phyloP scores from a whole-genome alignment of 371 early-diverging fungal genomes.

The Chytridium lagenaria region DNA sequence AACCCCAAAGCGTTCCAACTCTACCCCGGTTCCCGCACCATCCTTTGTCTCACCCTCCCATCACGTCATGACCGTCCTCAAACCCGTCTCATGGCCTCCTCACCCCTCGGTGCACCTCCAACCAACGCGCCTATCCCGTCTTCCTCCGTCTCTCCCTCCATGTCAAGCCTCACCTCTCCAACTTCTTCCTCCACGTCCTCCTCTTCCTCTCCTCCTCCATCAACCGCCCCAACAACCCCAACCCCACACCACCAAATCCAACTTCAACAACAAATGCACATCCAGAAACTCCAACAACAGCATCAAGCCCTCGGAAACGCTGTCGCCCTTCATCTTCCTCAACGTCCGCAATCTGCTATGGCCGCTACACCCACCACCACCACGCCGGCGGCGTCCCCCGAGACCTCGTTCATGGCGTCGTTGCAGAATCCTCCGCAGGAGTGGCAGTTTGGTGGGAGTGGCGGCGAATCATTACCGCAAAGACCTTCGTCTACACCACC shows the following conservation, averaged over 20 bases:
- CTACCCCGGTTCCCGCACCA: not conserved
- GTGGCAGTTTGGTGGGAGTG: no score
- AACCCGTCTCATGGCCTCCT: not conserved
- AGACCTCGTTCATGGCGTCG: no score
- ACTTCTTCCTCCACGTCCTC: not conserved
- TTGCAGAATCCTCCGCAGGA: no score
- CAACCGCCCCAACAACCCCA: not conserved
- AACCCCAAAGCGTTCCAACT: not conserved
- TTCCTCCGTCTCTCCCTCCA: not conserved
- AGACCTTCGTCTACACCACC: no score
- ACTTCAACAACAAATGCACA: slow-evolving; percentile 16
- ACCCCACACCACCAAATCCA: slow-evolving; percentile 1
- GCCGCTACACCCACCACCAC: not conserved
- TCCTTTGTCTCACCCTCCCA: not conserved
- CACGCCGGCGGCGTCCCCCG: no score
- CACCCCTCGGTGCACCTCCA: not conserved
- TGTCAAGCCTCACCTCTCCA: not conserved
- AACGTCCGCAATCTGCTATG: not conserved
- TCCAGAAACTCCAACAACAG: slow-evolving; percentile 5
- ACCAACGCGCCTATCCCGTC: not conserved
- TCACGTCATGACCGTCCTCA: not conserved
- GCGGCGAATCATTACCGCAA: no score
- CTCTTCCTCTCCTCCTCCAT: not conserved
- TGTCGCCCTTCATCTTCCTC: no score
- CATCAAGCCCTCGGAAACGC: not conserved